phyloP scores from a whole-genome alignment of 768 basidiomycete genomes.

The Cyclocybe aegerita region DNA sequence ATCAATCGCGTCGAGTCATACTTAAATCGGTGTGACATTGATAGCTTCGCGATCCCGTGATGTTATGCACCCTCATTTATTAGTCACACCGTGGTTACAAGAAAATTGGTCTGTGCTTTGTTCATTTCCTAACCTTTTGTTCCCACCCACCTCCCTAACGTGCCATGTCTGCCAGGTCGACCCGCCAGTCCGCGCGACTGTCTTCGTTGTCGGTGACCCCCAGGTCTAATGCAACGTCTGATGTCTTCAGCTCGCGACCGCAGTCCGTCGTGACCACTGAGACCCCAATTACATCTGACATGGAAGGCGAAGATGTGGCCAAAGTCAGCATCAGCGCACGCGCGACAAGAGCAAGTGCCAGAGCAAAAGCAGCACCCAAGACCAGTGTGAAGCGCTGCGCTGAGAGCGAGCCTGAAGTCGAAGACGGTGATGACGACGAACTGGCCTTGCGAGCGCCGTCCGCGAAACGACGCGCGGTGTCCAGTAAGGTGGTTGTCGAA shows the following conservation, averaged over 20 bases:
- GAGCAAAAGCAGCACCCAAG: conserved; percentile 15
- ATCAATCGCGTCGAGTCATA: no score
- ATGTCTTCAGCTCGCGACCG: conserved; percentile 46
- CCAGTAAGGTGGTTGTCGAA: conserved; percentile 33
- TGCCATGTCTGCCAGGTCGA: conserved; percentile 27
- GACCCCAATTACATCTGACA: conserved; percentile 57
- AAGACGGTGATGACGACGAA: conserved; percentile 22
- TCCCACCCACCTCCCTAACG: conserved; percentile 10
- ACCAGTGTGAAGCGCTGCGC: conserved; percentile 22
- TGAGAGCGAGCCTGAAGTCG: conserved; percentile 16
- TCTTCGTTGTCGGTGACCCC: conserved; percentile 33
- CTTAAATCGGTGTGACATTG: not conserved
- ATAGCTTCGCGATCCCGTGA: conserved; percentile 28
- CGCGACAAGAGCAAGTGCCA: conserved; percentile 18
- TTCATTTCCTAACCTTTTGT: conserved; percentile 7
- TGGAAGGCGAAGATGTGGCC: conserved; percentile 20
- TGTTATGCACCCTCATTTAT: conserved; percentile 28
- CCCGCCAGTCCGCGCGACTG: conserved; percentile 30
- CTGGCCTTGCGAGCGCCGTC: conserved; percentile 21
- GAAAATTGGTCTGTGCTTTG: conserved; percentile 24
- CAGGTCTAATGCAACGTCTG: conserved; percentile 42
- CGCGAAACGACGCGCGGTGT: conserved; percentile 35
- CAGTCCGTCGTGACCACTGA: conserved; percentile 40
- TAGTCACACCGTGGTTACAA: conserved; percentile 20
- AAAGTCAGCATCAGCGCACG: conserved; percentile 11